Conservation (phyloP, 106 monocot genomes). For the Alisma plantagoaquatica region DNA sequence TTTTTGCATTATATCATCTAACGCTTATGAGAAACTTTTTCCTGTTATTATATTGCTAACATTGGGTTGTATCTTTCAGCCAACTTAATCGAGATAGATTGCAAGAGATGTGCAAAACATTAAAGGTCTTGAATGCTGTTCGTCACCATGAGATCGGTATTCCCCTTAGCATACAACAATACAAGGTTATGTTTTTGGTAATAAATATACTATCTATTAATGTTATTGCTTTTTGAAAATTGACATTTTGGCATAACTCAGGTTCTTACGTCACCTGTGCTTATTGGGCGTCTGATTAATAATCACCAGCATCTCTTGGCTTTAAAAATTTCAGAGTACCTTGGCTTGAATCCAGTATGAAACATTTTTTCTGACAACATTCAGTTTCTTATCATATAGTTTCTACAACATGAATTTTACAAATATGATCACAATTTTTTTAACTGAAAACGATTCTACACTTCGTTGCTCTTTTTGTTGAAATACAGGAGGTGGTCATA, state of each 20-base stretch:
- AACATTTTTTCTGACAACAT: too few relatives aligned
- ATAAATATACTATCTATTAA: neutral
- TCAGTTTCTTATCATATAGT: too few relatives aligned
- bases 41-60: neutral
- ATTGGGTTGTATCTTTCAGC: constrained; percentile 39
- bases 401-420: too few relatives aligned
- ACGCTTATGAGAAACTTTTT: neutral
- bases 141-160: constrained; percentile 82
- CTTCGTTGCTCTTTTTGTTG: too few relatives aligned
- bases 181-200: constrained; percentile 41
- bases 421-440: too few relatives aligned
- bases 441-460: too few relatives aligned
- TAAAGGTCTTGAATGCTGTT: constrained; percentile 89
- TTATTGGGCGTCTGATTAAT: constrained; percentile 86
- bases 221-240: neutral
- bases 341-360: constrained; percentile 66
- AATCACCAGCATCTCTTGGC: constrained; percentile 73
- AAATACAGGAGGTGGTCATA: constrained; percentile 81
- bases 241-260: constrained; percentile 17
- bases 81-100: constrained; percentile 83
- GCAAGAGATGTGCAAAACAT: constrained; percentile 93
- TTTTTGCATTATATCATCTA: neutral
- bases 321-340: constrained; percentile 81
- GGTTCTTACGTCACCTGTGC: constrained; percentile 85
- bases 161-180: constrained; percentile 89